Percentiles rank a stretch among this genome's conserved stretches.
Conservation (phyloP, 805 yeast species). For the Pichia pseudocactophila region DNA sequence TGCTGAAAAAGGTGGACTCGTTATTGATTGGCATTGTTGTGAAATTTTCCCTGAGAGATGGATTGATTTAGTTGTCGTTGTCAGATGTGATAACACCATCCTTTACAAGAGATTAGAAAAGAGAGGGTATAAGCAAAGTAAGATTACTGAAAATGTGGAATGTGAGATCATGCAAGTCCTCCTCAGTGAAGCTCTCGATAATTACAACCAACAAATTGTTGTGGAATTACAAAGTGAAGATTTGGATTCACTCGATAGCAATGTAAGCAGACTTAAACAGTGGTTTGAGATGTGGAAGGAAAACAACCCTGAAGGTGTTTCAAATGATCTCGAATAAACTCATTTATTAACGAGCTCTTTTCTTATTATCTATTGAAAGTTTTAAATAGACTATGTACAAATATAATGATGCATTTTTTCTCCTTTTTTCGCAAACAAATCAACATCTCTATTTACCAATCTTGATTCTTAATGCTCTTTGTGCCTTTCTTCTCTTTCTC, state of each 20-base stretch:
- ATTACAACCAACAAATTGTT: conserved; percentile 71
- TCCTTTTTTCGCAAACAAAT: not conserved
- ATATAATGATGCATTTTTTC: not conserved
- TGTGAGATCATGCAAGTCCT: conserved; percentile 96
- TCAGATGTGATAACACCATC: conserved; percentile 63
- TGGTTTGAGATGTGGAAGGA: conserved; percentile 75
- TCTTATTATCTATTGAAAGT: not conserved
- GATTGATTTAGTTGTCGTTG: conserved; percentile 85
- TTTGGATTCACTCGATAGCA: conserved; percentile 72
- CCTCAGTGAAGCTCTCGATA: conserved; percentile 75
- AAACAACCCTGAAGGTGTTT: conserved; percentile 55
- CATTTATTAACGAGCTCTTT: not conserved
- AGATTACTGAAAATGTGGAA: conserved; percentile 85
- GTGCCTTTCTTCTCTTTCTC: conserved; percentile 93
- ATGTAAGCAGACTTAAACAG: conserved; percentile 60
- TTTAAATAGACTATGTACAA: conserved; percentile 1
- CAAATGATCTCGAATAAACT: conserved; percentile 33
- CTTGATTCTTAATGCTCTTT: conserved; percentile 72
- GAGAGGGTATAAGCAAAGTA: conserved; percentile 72
- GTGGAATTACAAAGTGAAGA: conserved; percentile 69
- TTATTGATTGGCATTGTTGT: conserved; percentile 96
- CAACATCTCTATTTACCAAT: conserved; percentile 32
- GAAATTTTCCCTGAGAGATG: conserved; percentile 90
- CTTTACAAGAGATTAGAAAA: conserved; percentile 68
- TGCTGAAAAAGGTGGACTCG: conserved; percentile 75